Evolutionary conservation across 2,329 filamentous ascomycete species (phyloP).

Genomic region (Eurotiales sp.): DNA sequence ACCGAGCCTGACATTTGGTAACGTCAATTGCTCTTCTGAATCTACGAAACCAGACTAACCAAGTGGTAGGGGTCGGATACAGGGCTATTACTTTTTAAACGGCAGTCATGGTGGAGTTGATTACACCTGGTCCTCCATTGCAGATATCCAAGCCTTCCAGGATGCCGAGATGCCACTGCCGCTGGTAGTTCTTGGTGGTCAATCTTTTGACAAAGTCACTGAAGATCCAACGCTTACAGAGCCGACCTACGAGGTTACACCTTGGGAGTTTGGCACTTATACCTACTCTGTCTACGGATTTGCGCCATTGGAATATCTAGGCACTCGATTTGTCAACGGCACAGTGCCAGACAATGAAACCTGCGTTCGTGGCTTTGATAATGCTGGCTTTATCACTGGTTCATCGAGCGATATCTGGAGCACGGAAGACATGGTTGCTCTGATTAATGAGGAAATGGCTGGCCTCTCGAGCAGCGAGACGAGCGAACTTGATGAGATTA

Average conservation of each 20-base stretch:
- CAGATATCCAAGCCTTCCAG: conserved; percentile 57
- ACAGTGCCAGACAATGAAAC: conserved; percentile 50
- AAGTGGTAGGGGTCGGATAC: conserved; percentile 53
- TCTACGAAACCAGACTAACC: conserved; percentile 20
- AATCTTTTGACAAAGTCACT: conserved; percentile 44
- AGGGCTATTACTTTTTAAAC: conserved; percentile 48
- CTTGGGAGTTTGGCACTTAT: conserved; percentile 73
- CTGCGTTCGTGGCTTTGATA: conserved; percentile 79
- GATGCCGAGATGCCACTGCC: conserved; percentile 66
- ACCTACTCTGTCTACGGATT: conserved; percentile 71
- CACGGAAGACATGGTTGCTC: too few relatives aligned
- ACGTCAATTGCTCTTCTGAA: background rate
- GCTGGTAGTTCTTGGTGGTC: conserved; percentile 66
- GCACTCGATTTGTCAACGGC: conserved; percentile 67
- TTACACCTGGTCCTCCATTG: conserved; percentile 80
- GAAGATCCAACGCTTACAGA: conserved; percentile 61
- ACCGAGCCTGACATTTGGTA: conserved; percentile 83
- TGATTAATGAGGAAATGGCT: too few relatives aligned
- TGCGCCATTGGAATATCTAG: conserved; percentile 65
- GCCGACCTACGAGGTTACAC: conserved; percentile 73
- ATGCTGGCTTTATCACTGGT: conserved; percentile 77
- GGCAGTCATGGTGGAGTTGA: conserved; percentile 66
- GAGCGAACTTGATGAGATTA: background rate
- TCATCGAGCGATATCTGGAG: conserved; percentile 51
- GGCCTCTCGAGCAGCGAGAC: conserved; percentile 47